phyloP scores from a whole-genome alignment of 306 rosid genomes.

The Styphnolobium japonicum region DNA sequence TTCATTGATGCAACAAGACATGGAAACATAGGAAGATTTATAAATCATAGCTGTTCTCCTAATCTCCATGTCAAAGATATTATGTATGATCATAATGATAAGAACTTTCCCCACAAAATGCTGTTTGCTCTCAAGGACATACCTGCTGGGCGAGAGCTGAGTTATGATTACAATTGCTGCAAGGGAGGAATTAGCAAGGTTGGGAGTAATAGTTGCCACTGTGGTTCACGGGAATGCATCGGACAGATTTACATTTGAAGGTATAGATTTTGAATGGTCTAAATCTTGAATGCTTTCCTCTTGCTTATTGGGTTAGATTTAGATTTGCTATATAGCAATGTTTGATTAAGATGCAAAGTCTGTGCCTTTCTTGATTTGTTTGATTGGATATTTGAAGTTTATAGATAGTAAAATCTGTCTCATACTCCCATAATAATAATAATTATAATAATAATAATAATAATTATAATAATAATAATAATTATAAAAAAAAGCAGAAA shows the following conservation, averaged over 20 bases:
- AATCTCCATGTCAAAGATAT: constrained; percentile 26
- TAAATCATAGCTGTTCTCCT: constrained; percentile 38
- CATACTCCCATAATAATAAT: too few species aligned
- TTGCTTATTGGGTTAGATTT: neutral
- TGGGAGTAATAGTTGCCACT: neutral
- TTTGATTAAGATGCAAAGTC: too few species aligned
- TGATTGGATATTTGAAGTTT: too few species aligned
- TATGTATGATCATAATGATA: constrained; percentile 7
- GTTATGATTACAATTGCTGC: constrained; percentile 21
- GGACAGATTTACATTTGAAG: constrained; percentile 14
- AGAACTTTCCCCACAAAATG: constrained; percentile 31
- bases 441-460: too few species aligned
- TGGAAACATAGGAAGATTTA: constrained; percentile 39
- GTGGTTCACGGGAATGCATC: constrained; percentile 1
- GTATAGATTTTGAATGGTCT: neutral
- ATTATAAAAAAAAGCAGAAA: too few species aligned
- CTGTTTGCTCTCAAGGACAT: constrained; percentile 34
- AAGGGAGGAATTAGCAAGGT: neutral
- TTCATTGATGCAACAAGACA: constrained; percentile 25
- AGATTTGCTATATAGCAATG: too few species aligned
- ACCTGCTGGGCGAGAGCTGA: constrained; percentile 34
- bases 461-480: too few species aligned
- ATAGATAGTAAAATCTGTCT: too few species aligned
- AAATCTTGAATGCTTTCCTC: neutral
- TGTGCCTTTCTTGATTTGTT: too few species aligned